phyloP scores from a whole-genome alignment of 2,329 filamentous ascomycete species.

The Coleophoma cylindrospora region DNA sequence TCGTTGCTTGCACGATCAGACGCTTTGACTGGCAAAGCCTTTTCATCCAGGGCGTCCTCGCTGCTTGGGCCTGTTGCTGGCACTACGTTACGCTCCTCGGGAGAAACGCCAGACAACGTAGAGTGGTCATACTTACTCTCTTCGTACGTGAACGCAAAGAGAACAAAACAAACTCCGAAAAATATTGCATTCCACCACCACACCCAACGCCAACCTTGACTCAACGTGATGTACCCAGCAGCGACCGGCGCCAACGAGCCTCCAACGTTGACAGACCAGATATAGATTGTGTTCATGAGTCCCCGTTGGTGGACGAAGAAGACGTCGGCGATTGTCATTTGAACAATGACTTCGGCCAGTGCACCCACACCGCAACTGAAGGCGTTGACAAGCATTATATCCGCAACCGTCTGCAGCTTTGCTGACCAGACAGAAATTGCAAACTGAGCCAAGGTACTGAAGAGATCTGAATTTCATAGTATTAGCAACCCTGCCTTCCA shows the following conservation, averaged over 20 bases:
- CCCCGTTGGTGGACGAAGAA: conserved; percentile 43
- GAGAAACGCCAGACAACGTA: too few relatives aligned
- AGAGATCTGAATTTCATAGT: conserved; percentile 11
- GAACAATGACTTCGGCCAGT: conserved; percentile 36
- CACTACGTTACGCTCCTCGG: too few relatives aligned
- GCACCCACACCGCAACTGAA: conserved; percentile 38
- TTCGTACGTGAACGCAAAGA: conserved; percentile 38
- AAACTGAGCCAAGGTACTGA: conserved; percentile 34
- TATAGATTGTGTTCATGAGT: conserved; percentile 40
- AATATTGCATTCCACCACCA: conserved; percentile 42
- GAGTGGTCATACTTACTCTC: conserved; percentile 29
- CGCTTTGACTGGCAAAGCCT: too few relatives aligned
- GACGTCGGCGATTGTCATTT: conserved; percentile 41
- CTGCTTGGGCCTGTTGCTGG: too few relatives aligned
- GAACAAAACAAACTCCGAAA: conserved; percentile 30
- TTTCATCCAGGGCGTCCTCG: too few relatives aligned
- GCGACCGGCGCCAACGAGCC: conserved; percentile 33
- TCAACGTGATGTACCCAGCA: conserved; percentile 31
- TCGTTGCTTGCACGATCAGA: too few relatives aligned
- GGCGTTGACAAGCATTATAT: conserved; percentile 38
- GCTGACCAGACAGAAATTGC: conserved; percentile 36
- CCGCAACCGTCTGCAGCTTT: conserved; percentile 31
- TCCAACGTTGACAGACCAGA: conserved; percentile 23
- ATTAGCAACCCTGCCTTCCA: too few relatives aligned
- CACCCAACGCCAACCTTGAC: conserved; percentile 44